Evolutionary conservation across 1,284 basidiomycete genomes (phyloP), one percentile per base, ranked within the genome.

Genomic region (Athelia sp.): DNA sequence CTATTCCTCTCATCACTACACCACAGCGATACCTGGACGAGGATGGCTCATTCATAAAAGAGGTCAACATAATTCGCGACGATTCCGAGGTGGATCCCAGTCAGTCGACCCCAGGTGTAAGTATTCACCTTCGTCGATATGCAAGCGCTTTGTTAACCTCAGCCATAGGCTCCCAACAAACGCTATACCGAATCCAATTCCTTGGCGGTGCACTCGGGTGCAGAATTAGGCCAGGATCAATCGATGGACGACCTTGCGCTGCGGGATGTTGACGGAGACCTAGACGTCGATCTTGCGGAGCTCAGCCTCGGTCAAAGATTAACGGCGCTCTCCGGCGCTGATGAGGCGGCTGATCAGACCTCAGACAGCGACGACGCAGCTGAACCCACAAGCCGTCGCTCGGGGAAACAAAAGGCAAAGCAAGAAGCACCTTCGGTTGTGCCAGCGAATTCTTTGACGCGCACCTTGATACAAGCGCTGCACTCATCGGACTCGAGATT

Each of bases 391-490:
- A 51, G 56, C 57, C 47, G 63, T 50, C 55, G 52, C 35, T 54
- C 54, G 49, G 50, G 62, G 54, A 51, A 59, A 56, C 49, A 66
- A 57, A 62, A 58, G 60, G 69, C 61, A 62, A 62, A 61, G 58
- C 66, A 67, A 49, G 62, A 62, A 31, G 66, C 72, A 22, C 52
- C 64, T 14, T 58, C 68, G n/a, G 70, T 82, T 18, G 80, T 90
- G 35, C 91, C 91, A 42, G 85, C 92, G 1, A 85, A 88, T 52
- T 97, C 96, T 1, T 80, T 99, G 48, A 93, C 96, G 21, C 87
- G 94, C 47, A 95, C 96, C 14, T 79, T 99, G 45, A 92, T 96
- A 46, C 97, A 99, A 70, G 96, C 97, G 0, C 73, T 99, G 43
- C 96, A 99, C 66, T 98, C 96, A 2, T 89, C 90, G 18, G 97